Conservation (phyloP, 495 filamentous ascomycete species). For the Filosporella fistucella region DNA sequence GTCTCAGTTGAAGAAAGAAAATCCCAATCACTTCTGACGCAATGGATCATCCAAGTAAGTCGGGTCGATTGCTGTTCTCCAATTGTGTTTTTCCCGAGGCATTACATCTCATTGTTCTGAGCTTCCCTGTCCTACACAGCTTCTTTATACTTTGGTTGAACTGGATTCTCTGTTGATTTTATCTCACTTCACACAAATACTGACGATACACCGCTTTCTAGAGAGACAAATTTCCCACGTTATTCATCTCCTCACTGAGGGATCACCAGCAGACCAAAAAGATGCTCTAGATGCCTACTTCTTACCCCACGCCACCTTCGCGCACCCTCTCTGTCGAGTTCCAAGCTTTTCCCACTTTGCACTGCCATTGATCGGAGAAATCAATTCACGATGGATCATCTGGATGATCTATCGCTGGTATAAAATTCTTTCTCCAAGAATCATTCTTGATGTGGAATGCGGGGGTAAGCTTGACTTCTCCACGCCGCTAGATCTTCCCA, state of each 20-base stretch:
- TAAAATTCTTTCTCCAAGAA: slow-evolving; percentile 74
- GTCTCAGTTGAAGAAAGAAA: too few species aligned
- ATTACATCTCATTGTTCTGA: too few species aligned
- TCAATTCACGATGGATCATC: slow-evolving; percentile 57
- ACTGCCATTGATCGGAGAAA: slow-evolving; percentile 38
- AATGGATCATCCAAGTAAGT: slow-evolving; percentile 7
- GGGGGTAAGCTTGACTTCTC: slow-evolving; percentile 44
- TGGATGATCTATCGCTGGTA: slow-evolving; percentile 79
- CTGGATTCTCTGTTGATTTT: neutral
- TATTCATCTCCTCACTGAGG: slow-evolving; percentile 63
- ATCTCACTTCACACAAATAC: neutral
- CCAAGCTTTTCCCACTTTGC: slow-evolving; percentile 43
- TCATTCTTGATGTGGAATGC: slow-evolving; percentile 63
- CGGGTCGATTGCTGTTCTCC: too few species aligned
- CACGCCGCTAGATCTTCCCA: neutral
- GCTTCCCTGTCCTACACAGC: too few species aligned
- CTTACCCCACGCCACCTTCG: slow-evolving; percentile 62
- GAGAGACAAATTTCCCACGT: slow-evolving; percentile 49
- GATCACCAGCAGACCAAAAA: slow-evolving; percentile 56
- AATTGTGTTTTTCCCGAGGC: too few species aligned
- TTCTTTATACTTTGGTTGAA: too few species aligned
- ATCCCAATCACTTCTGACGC: too few species aligned
- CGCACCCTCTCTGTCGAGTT: slow-evolving; percentile 77
- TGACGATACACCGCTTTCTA: slow-evolving; percentile 15
- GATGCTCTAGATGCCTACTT: slow-evolving; percentile 65